phyloP scores from a whole-genome alignment of 164 flowering plant genomes.

The Chloranthus sessilifolius region DNA sequence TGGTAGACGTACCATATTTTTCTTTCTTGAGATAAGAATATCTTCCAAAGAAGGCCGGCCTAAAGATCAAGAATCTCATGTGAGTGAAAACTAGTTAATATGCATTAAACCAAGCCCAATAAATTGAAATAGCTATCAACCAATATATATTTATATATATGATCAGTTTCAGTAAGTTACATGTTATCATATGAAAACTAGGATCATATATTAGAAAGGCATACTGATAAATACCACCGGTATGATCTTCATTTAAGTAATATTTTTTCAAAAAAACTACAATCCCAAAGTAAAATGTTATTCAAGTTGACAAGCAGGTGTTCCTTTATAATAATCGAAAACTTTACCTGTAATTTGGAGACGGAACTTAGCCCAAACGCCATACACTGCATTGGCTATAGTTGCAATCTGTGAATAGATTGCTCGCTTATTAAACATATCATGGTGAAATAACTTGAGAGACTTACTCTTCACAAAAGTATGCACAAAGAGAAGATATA shows the following conservation, averaged over 20 bases:
- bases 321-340: not conserved
- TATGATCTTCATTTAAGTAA: not conserved
- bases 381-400: slow-evolving; percentile 22
- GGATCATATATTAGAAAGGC: not conserved
- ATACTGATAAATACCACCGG: not conserved
- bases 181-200: not conserved
- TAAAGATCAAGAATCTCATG: slow-evolving; percentile 2
- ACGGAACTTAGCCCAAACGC: slow-evolving; percentile 31
- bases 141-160: not conserved
- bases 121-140: not conserved
- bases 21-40: slow-evolving; percentile 20
- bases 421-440: not conserved
- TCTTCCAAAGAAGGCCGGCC: slow-evolving; percentile 30
- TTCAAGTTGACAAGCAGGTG: not conserved
- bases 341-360: slow-evolving; percentile 23
- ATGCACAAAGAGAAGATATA: not conserved
- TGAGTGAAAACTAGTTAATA: not conserved
- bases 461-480: not conserved
- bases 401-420: slow-evolving; percentile 15
- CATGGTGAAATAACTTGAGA: not conserved
- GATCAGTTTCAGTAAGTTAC: not conserved
- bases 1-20: slow-evolving; percentile 19
- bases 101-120: not conserved
- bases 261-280: no score
- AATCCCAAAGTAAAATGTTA: not conserved